These are phyloP conservation scores for Rhizopogon roseolus DNA, from an alignment of 768 basidiomycete genomes.

Conservation along the genomic window DNA sequence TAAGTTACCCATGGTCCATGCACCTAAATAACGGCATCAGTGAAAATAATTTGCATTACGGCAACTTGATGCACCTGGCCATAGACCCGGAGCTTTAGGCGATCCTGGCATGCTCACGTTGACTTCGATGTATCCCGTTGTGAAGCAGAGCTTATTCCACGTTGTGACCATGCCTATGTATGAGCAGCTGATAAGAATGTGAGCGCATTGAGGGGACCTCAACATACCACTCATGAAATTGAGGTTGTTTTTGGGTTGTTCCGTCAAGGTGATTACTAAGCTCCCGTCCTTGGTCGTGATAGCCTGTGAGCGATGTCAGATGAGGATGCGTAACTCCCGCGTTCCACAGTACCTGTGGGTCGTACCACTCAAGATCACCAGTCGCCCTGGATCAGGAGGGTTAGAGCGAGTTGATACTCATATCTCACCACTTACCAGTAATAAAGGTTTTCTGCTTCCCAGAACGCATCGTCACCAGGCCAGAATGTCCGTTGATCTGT, in stretches of 20 bases:
- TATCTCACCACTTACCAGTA: slow-evolving; percentile 54
- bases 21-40: slow-evolving; percentile 30
- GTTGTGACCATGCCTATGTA: slow-evolving; percentile 62
- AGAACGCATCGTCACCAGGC: slow-evolving; percentile 78
- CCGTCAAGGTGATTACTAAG: slow-evolving; percentile 75
- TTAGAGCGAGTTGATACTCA: neutral
- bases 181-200: slow-evolving; percentile 3
- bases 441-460: slow-evolving; percentile 84
- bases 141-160: slow-evolving; percentile 97
- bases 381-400: slow-evolving; percentile 41
- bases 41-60: slow-evolving; percentile 13
- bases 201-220: neutral
- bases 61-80: slow-evolving; percentile 64
- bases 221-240: slow-evolving; percentile 76
- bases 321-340: slow-evolving; percentile 1
- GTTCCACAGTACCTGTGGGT: slow-evolving; percentile 47
- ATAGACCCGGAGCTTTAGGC: slow-evolving; percentile 60
- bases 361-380: slow-evolving; percentile 82
- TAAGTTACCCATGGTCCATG: slow-evolving; percentile 77
- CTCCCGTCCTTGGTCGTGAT: slow-evolving; percentile 75
- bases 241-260: slow-evolving; percentile 67
- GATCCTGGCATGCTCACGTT: slow-evolving; percentile 71
- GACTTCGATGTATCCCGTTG: slow-evolving; percentile 85
- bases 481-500: slow-evolving; percentile 67
- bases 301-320: slow-evolving; percentile 29